Evolutionary conservation across 306 rosid species (phyloP).

Genomic region (Malus sieversii): DNA sequence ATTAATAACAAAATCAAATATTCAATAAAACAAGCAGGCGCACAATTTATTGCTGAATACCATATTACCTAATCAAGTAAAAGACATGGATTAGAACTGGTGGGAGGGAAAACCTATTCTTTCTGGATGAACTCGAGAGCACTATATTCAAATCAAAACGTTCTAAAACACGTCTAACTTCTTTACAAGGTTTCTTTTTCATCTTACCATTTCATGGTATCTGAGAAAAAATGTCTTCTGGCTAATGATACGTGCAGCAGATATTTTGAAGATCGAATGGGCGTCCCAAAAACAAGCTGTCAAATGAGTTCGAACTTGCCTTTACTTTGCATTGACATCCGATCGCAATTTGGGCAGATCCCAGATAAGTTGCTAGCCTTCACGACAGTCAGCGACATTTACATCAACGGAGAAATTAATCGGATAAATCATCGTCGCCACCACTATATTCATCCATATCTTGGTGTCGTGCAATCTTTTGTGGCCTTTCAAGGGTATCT

Average conservation of each 20-base stretch:
- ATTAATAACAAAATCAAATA: not conserved
- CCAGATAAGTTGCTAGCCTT: constrained; percentile 1
- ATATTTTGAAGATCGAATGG: not conserved
- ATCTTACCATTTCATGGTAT: constrained; percentile 16
- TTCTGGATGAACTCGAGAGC: not conserved
- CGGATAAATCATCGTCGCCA: constrained; percentile 85
- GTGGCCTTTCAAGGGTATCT: constrained; percentile 57
- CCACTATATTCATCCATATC: constrained; percentile 75
- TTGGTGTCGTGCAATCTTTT: constrained; percentile 38
- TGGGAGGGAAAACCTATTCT: not conserved
- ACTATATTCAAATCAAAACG: not conserved
- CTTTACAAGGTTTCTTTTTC: constrained; percentile 25
- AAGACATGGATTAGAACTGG: not conserved
- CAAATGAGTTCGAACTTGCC: constrained; percentile 5
- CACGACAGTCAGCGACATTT: constrained; percentile 19
- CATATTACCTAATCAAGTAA: not conserved
- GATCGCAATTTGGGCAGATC: not conserved
- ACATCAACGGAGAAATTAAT: constrained; percentile 31
- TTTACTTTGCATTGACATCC: constrained; percentile 15
- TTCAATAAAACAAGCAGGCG: not conserved
- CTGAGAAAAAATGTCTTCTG: constrained; percentile 22
- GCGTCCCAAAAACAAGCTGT: constrained; percentile 3
- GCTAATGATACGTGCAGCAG: not conserved
- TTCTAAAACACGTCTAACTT: constrained; percentile 13
- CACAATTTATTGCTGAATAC: not conserved